A percentile compares a stretch with the other conserved stretches of the same genome.
These are phyloP conservation scores for Colletotrichum magnum DNA, from an alignment of 2,329 filamentous ascomycete genomes.

Conservation along the genomic window DNA sequence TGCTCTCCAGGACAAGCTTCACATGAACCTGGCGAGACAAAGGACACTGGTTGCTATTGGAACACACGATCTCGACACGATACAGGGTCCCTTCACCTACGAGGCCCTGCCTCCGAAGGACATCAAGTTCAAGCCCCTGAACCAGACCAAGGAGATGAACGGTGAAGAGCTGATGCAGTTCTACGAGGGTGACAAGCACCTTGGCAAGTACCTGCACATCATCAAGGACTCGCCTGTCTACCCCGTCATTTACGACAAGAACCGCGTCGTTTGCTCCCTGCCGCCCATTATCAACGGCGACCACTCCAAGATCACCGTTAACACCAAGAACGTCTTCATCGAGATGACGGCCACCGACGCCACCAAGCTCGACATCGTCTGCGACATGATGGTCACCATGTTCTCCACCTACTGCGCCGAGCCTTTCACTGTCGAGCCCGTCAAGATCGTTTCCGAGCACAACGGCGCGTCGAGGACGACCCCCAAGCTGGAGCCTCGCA, in stretches of 20 bases:
- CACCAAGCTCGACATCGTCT: conserved; percentile 96
- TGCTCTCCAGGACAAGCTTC: conserved; percentile 95
- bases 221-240: conserved; percentile 95
- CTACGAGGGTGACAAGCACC: conserved; percentile 94
- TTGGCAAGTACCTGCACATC: conserved; percentile 92
- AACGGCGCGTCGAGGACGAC: conserved; percentile 86
- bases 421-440: conserved; percentile 92
- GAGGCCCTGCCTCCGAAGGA: conserved; percentile 93
- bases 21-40: conserved; percentile 94
- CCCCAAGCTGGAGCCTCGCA: conserved; percentile 83
- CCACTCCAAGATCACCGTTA: conserved; percentile 93
- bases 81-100: conserved; percentile 96
- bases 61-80: conserved; percentile 94
- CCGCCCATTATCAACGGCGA: conserved; percentile 98
- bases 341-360: conserved; percentile 96
- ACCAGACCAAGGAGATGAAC: conserved; percentile 91
- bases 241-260: conserved; percentile 93
- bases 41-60: conserved; percentile 96
- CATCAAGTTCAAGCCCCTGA: conserved; percentile 91
- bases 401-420: conserved; percentile 93
- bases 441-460: conserved; percentile 93
- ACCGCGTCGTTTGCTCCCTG: conserved; percentile 89
- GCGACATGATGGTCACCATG: conserved; percentile 97
- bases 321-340: conserved; percentile 95
- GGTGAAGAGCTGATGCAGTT: conserved; percentile 92